Conservation (phyloP, 78 protist genomes). For the Goniomonas avonlea region DNA sequence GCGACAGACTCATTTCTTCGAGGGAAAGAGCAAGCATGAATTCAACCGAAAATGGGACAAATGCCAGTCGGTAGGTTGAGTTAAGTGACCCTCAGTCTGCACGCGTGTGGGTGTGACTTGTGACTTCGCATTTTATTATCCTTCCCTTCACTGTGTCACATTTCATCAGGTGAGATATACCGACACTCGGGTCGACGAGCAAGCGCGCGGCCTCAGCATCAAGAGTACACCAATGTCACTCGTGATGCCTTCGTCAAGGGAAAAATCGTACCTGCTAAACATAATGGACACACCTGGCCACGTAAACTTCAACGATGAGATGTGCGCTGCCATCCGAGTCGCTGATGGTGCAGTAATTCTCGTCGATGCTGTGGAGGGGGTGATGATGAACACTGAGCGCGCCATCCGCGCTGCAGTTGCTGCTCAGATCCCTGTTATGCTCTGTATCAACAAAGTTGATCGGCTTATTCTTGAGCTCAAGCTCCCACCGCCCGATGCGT, state of each 20-base stretch:
- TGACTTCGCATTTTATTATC: no score
- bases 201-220: slow-evolving; percentile 71
- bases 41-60: not conserved
- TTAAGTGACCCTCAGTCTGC: not conserved
- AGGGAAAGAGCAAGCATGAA: not conserved
- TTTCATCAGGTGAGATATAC: slow-evolving; percentile 68
- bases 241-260: slow-evolving; percentile 62
- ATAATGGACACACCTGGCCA: slow-evolving; percentile 99
- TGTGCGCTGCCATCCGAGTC: slow-evolving; percentile 70
- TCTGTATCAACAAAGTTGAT: slow-evolving; percentile 83
- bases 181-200: slow-evolving; percentile 88
- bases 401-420: slow-evolving; percentile 54
- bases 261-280: slow-evolving; percentile 75
- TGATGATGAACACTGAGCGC: slow-evolving; percentile 72
- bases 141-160: no score
- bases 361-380: slow-evolving; percentile 94
- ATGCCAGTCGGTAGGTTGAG: no score
- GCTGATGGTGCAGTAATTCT: slow-evolving; percentile 86
- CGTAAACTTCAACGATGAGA: slow-evolving; percentile 83
- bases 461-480: slow-evolving; percentile 85
- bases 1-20: slow-evolving; percentile 68
- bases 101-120: not conserved
- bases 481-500: slow-evolving; percentile 95
- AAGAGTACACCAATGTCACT: slow-evolving; percentile 87
- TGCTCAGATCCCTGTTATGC: slow-evolving; percentile 48